Evolutionary conservation across 306 rosid genomes (phyloP), one percentile per base, ranked within the genome.

Genomic region (Castanea mollissima): DNA sequence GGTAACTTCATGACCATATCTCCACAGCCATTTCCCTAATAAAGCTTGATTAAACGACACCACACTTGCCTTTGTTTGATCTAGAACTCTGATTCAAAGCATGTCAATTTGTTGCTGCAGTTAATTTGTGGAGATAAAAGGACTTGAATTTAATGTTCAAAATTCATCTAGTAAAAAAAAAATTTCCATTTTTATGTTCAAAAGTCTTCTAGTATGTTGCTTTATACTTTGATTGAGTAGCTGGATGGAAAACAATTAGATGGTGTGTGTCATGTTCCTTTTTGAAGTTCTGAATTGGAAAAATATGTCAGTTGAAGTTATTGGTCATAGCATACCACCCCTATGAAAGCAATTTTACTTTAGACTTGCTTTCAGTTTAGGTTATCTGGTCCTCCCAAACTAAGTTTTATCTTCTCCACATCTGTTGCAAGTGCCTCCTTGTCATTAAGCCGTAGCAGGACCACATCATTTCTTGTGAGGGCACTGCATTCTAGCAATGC

Each of bases 241-340:
- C 20, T 63, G 31, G n/a, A 76, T 16, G 29, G 19, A 75, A 70
- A 34, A 6, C 25, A 15, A 38, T 56, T 74, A 20, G 44, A 25
- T 56, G 52, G 51, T 23, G n/a, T 11, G n/a, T 11, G 27, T 25
- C 19, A 31, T 29, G 51, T 46, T 68, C 41, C 71, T 16, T 69
- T 49, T 38, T 41, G n/a, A 58, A 18, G 2, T 74, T 56, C 41
- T 54, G 62, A 35, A 55, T 73, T 64, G 38, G n/a, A 71, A 57
- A 74, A 78, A 78, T 19, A 67, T 44, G 58, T 41, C 46, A 81
- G 68, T 70, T 4, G 35, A 65, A 18, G 31, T 21, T 52, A 13
- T 63, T 27, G 62, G 25, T 56, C 21, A 34, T 20, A 62, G 49
- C 34, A 57, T 82, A 55, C 34, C 27, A 19, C 76, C 68, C 14